A percentile compares a stretch with the other conserved stretches of the same genome.
phyloP scores from a whole-genome alignment of 225 moss, liverwort and hornwort genomes.

The Asterella californica region DNA sequence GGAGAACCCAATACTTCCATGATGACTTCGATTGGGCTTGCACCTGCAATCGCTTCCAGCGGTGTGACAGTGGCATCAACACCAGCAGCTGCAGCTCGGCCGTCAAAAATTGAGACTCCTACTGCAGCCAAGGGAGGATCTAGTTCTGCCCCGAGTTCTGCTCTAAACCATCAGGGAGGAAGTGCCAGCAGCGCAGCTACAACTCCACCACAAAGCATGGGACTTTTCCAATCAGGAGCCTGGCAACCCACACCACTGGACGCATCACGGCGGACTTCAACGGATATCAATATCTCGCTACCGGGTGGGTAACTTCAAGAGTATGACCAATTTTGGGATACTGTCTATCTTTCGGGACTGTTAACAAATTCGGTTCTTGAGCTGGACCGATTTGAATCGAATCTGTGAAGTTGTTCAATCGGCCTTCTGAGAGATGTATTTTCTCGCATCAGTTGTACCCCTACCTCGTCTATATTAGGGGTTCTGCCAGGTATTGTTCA shows the following conservation, averaged over 20 bases:
- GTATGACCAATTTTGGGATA: constrained; percentile 30
- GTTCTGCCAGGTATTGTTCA: constrained; percentile 14
- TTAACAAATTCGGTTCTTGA: constrained; percentile 22
- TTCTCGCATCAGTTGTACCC: constrained; percentile 6
- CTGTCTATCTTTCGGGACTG: constrained; percentile 21
- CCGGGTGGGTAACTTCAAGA: constrained; percentile 38
- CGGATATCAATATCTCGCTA: constrained; percentile 49
- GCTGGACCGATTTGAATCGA: constrained; percentile 16
- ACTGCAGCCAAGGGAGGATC: constrained; percentile 10
- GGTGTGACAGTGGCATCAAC: constrained; percentile 33
- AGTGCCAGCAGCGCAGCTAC: constrained; percentile 17
- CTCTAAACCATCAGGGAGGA: constrained; percentile 37
- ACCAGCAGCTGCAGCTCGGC: constrained; percentile 20
- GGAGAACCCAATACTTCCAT: constrained; percentile 40
- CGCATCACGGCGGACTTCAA: constrained; percentile 33
- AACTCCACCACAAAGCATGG: constrained; percentile 13
- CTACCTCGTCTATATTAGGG: constrained; percentile 11
- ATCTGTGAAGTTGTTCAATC: constrained; percentile 10
- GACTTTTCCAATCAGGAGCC: constrained; percentile 27
- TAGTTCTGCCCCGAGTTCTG: constrained; percentile 11
- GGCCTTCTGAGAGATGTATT: constrained; percentile 10
- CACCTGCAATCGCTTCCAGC: constrained; percentile 26
- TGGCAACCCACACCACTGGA: constrained; percentile 35
- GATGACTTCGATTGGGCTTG: constrained; percentile 43
- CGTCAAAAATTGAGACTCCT: constrained; percentile 30